Conservation (phyloP, 768 basidiomycete genomes). For the Cystofilobasidium bisporidii region DNA sequence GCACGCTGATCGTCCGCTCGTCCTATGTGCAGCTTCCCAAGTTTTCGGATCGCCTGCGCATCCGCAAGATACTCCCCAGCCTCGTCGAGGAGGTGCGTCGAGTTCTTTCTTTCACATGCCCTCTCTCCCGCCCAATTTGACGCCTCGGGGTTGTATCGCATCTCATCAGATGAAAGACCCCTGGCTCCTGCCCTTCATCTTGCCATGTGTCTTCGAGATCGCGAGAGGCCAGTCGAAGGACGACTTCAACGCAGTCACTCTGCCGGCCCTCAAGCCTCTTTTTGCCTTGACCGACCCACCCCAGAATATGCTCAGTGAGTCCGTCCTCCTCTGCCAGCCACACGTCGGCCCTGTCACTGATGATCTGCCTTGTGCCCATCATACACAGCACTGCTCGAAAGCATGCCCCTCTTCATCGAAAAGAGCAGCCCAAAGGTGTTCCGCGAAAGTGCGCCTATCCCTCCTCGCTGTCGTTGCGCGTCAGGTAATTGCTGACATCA, state of each 20-base stretch:
- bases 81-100: conserved; percentile 79
- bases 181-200: conserved; percentile 81
- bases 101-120: conserved; percentile 27
- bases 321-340: background rate
- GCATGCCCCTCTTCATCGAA: conserved; percentile 69
- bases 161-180: conserved; percentile 71
- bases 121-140: too few species aligned
- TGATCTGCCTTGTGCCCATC: background rate
- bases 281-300: conserved; percentile 89
- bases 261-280: conserved; percentile 80
- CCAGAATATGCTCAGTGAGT: conserved; percentile 75
- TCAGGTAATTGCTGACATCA: too few species aligned
- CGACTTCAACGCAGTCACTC: conserved; percentile 70
- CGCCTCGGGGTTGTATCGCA: too few species aligned
- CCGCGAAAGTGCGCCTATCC: conserved; percentile 66
- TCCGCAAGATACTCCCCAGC: conserved; percentile 80
- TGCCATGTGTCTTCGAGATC: conserved; percentile 91
- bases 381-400: conserved; percentile 60
- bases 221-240: conserved; percentile 61
- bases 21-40: conserved; percentile 55
- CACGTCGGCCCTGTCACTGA: background rate
- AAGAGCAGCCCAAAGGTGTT: conserved; percentile 83
- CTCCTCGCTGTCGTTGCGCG: too few species aligned
- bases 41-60: conserved; percentile 78
- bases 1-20: background rate